Base-by-base conservation (phyloP, 495 filamentous ascomycete species). In the Xylaria longipes region DNA sequence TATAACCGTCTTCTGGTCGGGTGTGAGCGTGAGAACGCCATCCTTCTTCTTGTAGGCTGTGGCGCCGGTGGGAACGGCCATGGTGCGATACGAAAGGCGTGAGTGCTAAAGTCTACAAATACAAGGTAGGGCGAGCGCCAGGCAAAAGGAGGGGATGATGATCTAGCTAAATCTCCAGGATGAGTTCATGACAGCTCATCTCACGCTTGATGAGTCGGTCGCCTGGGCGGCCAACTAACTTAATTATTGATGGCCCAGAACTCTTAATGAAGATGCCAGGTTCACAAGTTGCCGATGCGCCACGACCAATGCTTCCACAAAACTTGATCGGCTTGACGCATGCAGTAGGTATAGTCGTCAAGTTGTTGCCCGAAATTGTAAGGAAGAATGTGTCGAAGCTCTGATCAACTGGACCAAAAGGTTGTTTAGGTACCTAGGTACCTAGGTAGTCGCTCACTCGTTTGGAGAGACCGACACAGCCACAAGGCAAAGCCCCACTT, bases 31-130 rank as follows among this genome's bases (percentile, higher is more conserved):
- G 77, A 99, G 85, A 75, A 87, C 89, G 78, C 96, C 96, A 85
- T 98, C 94, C 83, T 95, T 94, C 86, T 99, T 99, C 84, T 97
- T 98, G 87, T 95, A 98, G 65, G 89, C 86, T 69, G 93, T 91
- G 71, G 87, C 87, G 76, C 90, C 93, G 80, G 87, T 89, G 66
- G 88, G 87, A 79, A 90, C 83, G 78, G 91, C 83, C 87, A 87
- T 87, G 41, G 20, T 41, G 46, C 48, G 69, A 35, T 17, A 22
- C 46, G 29, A 57, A 45, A 37, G 39, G 14, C 39, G 20, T 70
- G 22, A n/a, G 54, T 35, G 22, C n/a, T n/a, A 22, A 15, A 29
- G 27, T 27, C 68, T 65, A 50, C 27, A n/a, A 46, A 71, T 48
- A 46, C 41, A 62, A 62, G 39, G 17, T 27, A 45, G 57, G 46